Conservation (phyloP, 352 stramenopile genomes). For the Pythium phragmitis region DNA sequence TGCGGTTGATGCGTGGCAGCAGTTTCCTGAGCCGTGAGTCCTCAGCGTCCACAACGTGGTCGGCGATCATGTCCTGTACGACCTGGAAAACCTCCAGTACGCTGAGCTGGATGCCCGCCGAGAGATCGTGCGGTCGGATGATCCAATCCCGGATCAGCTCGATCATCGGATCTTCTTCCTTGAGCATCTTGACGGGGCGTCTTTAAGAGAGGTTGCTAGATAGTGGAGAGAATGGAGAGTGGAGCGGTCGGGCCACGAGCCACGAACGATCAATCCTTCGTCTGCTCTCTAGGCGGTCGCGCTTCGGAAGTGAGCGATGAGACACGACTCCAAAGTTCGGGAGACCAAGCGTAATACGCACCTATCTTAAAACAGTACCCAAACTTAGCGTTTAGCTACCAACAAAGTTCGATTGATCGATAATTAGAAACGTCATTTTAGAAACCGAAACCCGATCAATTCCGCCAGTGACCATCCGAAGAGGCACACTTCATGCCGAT, state of each 20-base stretch:
- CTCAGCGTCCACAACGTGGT: conserved; percentile 49
- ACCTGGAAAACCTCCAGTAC: conserved; percentile 68
- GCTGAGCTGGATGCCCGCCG: conserved; percentile 55
- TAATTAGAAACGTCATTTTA: too few relatives aligned
- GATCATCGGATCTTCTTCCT: conserved; percentile 86
- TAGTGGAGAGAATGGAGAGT: not conserved
- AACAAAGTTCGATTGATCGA: too few relatives aligned
- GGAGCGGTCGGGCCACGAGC: not conserved
- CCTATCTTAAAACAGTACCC: too few relatives aligned
- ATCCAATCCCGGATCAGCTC: conserved; percentile 86
- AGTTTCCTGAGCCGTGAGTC: conserved; percentile 59
- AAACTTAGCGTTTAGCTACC: too few relatives aligned
- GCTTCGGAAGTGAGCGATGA: not conserved
- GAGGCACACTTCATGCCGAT: too few relatives aligned
- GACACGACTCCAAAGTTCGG: too few relatives aligned
- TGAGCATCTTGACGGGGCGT: conserved; percentile 52
- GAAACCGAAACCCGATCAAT: too few relatives aligned
- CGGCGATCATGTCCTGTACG: conserved; percentile 75
- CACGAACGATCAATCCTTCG: not conserved
- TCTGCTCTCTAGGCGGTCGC: not conserved
- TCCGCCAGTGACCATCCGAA: too few relatives aligned
- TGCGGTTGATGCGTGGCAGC: conserved; percentile 57
- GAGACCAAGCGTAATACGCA: too few relatives aligned
- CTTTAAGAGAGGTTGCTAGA: not conserved
- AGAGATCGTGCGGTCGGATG: conserved; percentile 65